Evolutionary conservation across 2,329 filamentous ascomycete genomes (phyloP).

Genomic region (Colletotrichum endophyticum): DNA sequence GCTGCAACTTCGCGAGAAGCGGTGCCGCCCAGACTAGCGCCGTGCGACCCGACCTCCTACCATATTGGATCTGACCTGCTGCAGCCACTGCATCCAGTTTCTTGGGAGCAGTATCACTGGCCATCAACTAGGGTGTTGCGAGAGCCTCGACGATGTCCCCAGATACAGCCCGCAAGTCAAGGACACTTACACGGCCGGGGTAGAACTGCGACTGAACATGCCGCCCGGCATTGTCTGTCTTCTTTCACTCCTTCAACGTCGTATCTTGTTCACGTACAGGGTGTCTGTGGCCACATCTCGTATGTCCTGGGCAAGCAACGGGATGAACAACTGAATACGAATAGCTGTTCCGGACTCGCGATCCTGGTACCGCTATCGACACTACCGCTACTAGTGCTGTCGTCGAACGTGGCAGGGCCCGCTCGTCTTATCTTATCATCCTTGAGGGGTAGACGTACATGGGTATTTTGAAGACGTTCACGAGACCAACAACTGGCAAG

Average conservation of each 20-base stretch:
- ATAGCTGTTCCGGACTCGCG: neutral
- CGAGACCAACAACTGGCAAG: neutral
- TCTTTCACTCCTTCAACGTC: neutral
- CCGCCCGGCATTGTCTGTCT: neutral
- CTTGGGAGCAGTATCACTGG: neutral
- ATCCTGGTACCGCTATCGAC: neutral
- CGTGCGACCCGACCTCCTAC: conserved; percentile 18
- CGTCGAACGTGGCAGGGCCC: neutral
- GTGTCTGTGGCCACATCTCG: neutral
- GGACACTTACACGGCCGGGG: neutral
- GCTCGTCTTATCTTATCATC: conserved; percentile 12
- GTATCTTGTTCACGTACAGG: neutral
- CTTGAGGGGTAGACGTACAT: neutral
- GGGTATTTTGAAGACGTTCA: neutral
- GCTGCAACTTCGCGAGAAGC: neutral
- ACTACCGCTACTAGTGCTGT: neutral
- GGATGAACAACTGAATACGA: neutral
- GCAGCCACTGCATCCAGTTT: neutral
- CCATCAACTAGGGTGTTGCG: neutral
- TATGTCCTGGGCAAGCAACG: neutral
- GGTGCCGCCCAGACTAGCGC: conserved; percentile 12
- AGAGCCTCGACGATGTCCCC: neutral
- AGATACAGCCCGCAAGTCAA: neutral
- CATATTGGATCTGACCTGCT: conserved; percentile 8
- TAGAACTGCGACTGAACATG: neutral